These are phyloP conservation scores for Colletotrichum sp. DNA, from an alignment of 2,329 filamentous ascomycete species.

Conservation along the genomic window DNA sequence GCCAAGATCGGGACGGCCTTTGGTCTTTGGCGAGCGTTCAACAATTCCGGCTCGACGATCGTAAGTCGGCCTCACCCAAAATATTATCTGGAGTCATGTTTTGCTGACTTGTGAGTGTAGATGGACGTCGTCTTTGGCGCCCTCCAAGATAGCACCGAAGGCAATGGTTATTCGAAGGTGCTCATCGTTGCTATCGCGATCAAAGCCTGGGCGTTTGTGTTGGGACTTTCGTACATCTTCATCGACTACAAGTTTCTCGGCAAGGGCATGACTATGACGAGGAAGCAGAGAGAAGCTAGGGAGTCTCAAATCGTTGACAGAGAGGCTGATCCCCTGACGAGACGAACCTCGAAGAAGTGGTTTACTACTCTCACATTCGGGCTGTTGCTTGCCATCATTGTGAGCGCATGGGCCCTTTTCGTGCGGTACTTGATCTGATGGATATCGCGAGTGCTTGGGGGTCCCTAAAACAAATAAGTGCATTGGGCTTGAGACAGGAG, in stretches of 20 bases:
- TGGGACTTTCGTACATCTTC: conserved; percentile 24
- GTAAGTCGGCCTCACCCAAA: conserved; percentile 8
- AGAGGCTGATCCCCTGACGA: conserved; percentile 23
- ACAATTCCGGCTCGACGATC: conserved; percentile 27
- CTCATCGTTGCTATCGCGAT: conserved; percentile 22
- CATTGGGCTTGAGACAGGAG: background rate
- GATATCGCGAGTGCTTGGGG: background rate
- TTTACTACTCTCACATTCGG: conserved; percentile 19
- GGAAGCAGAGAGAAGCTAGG: conserved; percentile 16
- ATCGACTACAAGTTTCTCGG: conserved; percentile 25
- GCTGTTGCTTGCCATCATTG: conserved; percentile 22
- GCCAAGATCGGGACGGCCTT: conserved; percentile 28
- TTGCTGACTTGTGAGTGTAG: background rate
- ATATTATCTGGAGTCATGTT: background rate
- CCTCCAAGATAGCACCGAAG: conserved; percentile 25
- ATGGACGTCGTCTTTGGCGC: conserved; percentile 29
- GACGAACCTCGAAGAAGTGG: conserved; percentile 11
- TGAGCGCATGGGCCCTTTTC: conserved; percentile 23
- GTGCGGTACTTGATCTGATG: conserved; percentile 23
- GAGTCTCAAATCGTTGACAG: conserved; percentile 21
- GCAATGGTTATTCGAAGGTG: conserved; percentile 23
- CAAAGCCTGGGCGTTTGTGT: conserved; percentile 24
- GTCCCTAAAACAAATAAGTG: no score
- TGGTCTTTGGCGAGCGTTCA: conserved; percentile 27
- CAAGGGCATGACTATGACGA: conserved; percentile 26